These are phyloP conservation scores for Ophiostoma sp. DNA, from an alignment of 2,329 filamentous ascomycete genomes.

Conservation along the genomic window DNA sequence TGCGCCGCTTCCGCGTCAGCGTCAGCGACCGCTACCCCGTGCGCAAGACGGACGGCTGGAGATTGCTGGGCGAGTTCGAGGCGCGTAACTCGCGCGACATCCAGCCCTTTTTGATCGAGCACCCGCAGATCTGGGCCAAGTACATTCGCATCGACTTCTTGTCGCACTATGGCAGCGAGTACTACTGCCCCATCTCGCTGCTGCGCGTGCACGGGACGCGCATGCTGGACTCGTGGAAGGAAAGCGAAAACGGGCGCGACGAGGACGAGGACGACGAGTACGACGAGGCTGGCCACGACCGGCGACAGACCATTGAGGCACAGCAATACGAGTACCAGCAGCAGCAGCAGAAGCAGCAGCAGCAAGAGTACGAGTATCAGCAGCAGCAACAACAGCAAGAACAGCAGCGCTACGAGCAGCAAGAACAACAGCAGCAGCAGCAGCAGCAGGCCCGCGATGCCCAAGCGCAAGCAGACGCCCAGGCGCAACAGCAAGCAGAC, in stretches of 20 bases:
- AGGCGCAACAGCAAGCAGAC: not conserved
- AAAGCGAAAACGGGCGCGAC: constrained; percentile 63
- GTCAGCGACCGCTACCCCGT: constrained; percentile 93
- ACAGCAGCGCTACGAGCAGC: constrained; percentile 16
- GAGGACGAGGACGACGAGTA: constrained; percentile 51
- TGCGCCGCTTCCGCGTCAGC: constrained; percentile 82
- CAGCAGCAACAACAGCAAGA: constrained; percentile 18
- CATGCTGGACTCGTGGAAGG: constrained; percentile 89
- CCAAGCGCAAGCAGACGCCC: not conserved
- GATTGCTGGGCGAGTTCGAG: constrained; percentile 78
- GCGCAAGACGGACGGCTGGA: constrained; percentile 80
- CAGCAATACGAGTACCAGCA: constrained; percentile 31
- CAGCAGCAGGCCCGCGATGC: constrained; percentile 31
- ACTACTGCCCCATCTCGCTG: constrained; percentile 88
- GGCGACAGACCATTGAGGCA: constrained; percentile 10
- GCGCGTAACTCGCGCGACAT: constrained; percentile 89
- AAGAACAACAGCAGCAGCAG: constrained; percentile 32
- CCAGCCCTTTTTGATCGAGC: constrained; percentile 88
- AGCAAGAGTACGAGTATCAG: constrained; percentile 14
- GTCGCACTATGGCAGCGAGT: constrained; percentile 92
- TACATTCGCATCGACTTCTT: constrained; percentile 90
- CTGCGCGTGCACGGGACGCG: constrained; percentile 91
- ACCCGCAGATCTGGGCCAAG: constrained; percentile 91
- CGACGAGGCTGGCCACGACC: constrained; percentile 36
- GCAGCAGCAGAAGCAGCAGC: constrained; percentile 29